Evolutionary conservation across 495 filamentous ascomycete species (phyloP).

Genomic region (Tetracladium setigerum): DNA sequence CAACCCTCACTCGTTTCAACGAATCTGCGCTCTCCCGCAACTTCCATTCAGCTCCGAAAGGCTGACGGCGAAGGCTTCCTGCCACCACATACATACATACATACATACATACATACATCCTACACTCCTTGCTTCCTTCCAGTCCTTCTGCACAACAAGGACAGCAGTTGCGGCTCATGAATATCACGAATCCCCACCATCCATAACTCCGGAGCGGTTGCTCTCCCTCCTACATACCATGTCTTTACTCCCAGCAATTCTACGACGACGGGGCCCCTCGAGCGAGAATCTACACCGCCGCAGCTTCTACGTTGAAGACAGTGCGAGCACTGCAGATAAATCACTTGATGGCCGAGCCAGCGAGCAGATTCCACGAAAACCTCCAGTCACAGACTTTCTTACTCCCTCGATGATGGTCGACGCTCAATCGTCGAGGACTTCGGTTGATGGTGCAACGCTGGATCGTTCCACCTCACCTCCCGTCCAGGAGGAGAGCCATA

Average conservation of each 20-base stretch:
- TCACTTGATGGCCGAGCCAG: constrained; percentile 26
- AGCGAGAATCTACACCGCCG: constrained; percentile 18
- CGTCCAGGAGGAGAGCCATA: constrained; percentile 39
- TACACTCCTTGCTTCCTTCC: background rate
- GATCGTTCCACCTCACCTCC: constrained; percentile 15
- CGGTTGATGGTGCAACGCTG: constrained; percentile 9
- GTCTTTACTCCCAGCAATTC: constrained; percentile 16
- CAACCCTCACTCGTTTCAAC: too few relatives aligned
- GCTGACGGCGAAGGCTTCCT: background rate
- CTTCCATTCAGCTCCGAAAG: too few relatives aligned
- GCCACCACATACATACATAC: background rate
- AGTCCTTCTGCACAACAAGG: background rate
- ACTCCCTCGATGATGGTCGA: constrained; percentile 8
- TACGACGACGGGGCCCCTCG: constrained; percentile 14
- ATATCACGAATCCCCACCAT: background rate
- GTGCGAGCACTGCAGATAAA: constrained; percentile 7
- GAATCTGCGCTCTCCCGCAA: background rate
- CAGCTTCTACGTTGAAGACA: constrained; percentile 14
- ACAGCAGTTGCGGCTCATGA: background rate
- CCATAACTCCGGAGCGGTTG: too few relatives aligned
- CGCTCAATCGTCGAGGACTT: constrained; percentile 1
- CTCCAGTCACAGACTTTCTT: constrained; percentile 20
- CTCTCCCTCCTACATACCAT: constrained; percentile 5
- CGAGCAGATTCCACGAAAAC: constrained; percentile 32
- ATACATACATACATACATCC: background rate